A percentile compares a stretch with the other conserved stretches of the same genome.
Conservation (phyloP, 2,329 filamentous ascomycete genomes). For the Triangularia setosa region DNA sequence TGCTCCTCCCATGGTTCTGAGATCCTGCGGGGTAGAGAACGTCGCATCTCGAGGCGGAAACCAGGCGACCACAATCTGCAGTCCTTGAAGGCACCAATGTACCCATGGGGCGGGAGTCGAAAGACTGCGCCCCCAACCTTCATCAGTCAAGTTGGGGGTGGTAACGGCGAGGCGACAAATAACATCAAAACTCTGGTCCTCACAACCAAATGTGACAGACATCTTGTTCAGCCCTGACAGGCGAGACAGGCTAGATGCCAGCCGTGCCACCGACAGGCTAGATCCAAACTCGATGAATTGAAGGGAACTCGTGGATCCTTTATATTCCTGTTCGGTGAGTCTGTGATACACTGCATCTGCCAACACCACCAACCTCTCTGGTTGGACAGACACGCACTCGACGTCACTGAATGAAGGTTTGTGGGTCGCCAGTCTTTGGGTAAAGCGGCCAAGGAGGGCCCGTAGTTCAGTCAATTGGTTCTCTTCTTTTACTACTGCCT, state of each 20-base stretch:
- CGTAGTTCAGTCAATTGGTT: not conserved
- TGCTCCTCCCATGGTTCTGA: not conserved
- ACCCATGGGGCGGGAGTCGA: not conserved
- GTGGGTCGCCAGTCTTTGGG: not conserved
- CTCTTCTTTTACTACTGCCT: not conserved
- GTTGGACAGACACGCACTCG: not conserved
- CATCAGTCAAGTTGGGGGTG: not conserved
- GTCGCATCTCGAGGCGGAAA: not conserved
- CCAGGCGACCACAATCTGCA: not conserved
- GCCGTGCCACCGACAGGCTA: not conserved
- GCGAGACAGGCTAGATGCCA: not conserved
- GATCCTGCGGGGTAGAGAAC: not conserved
- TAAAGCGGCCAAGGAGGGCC: not conserved
- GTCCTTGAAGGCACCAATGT: not conserved
- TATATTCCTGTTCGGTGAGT: not conserved
- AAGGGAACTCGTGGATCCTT: not conserved
- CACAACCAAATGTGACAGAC: not conserved
- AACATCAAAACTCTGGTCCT: not conserved
- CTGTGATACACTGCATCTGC: not conserved
- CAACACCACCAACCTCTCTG: not conserved
- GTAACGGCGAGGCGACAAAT: not conserved
- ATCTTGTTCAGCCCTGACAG: not conserved
- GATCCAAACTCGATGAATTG: not conserved
- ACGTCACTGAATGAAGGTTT: not conserved
- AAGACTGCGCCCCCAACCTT: not conserved